Conservation (phyloP, 768 basidiomycete species). For the Suillus subalutaceus region DNA sequence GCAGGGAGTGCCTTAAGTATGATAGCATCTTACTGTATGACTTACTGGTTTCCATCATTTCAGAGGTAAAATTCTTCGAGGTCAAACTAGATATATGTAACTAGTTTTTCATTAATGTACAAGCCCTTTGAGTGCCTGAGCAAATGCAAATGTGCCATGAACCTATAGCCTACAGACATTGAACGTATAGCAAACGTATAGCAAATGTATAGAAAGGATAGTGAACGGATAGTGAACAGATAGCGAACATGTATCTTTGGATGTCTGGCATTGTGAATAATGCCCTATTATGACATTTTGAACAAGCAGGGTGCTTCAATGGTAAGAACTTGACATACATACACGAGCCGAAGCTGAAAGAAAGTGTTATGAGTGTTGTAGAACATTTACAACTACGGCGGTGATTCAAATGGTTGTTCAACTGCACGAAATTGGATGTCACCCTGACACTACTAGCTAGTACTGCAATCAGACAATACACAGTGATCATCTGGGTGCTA, state of each 20-base stretch:
- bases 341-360: not conserved
- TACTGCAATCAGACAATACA: no score
- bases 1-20: not conserved
- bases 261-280: not conserved
- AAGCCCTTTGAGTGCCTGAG: no score
- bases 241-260: no score
- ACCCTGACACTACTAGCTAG: no score
- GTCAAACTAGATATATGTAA: slow-evolving; percentile 3
- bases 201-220: not conserved
- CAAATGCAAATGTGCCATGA: no score
- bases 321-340: not conserved
- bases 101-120: not conserved
- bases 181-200: not conserved
- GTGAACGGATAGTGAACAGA: not conserved
- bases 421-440: no score
- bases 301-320: not conserved
- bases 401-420: no score
- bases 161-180: no score
- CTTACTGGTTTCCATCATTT: not conserved
- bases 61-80: slow-evolving; percentile 4
- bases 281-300: not conserved
- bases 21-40: not conserved
- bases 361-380: not conserved
- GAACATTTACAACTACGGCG: no score
- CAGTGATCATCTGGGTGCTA: no score